These are phyloP conservation scores for Trametes maxima DNA, from an alignment of 768 basidiomycete genomes.

Conservation along the genomic window DNA sequence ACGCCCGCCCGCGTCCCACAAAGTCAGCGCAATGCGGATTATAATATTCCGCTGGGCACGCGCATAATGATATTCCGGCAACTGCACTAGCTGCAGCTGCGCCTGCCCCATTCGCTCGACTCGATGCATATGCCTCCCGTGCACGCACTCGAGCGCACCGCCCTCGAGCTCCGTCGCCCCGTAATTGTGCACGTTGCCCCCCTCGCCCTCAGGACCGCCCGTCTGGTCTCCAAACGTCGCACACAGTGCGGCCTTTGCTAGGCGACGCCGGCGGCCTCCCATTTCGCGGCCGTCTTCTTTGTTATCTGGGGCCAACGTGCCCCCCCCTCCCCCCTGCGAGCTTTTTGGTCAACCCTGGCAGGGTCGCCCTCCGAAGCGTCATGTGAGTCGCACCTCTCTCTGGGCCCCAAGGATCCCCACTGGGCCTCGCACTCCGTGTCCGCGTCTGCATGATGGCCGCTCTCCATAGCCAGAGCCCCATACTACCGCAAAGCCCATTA, in stretches of 20 bases:
- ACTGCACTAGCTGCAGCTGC: too few species aligned
- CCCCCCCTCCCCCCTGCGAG: neutral
- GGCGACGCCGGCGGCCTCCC: conserved; percentile 1
- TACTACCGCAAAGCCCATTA: too few species aligned
- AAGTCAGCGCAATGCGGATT: neutral
- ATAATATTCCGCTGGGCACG: neutral
- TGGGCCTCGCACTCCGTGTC: conserved; percentile 6
- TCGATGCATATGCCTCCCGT: neutral
- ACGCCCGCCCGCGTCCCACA: neutral
- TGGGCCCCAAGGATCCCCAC: neutral
- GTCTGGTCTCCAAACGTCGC: neutral
- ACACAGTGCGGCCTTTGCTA: conserved; percentile 11
- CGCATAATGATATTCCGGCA: too few species aligned
- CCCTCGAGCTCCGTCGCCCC: neutral
- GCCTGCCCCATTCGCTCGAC: neutral
- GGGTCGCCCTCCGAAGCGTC: conserved; percentile 5
- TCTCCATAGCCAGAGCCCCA: too few species aligned
- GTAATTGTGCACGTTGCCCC: conserved; percentile 15
- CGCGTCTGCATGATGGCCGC: too few species aligned
- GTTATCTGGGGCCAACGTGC: conserved; percentile 1
- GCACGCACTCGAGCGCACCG: neutral
- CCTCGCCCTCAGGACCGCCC: neutral
- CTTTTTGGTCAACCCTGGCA: conserved; percentile 6
- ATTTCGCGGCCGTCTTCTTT: conserved; percentile 3
- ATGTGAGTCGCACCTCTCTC: conserved; percentile 10